Percentiles rank a stretch among this genome's conserved stretches.
phyloP scores from a whole-genome alignment of 2,329 filamentous ascomycete genomes.

The Xylaria sp. region DNA sequence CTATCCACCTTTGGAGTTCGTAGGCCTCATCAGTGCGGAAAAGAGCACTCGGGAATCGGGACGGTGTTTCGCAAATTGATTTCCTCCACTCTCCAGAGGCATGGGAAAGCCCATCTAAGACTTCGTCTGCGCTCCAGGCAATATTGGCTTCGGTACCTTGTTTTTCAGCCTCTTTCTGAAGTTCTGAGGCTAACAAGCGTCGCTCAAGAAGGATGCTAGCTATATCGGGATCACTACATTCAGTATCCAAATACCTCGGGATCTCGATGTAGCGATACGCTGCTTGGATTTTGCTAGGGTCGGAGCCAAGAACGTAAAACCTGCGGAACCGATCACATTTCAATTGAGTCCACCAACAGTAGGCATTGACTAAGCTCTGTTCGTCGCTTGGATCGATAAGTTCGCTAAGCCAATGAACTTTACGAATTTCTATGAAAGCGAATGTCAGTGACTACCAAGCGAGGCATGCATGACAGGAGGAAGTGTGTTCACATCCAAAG shows the following conservation, averaged over 20 bases:
- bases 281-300: slow-evolving; percentile 40
- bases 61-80: slow-evolving; percentile 32
- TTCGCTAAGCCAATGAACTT: slow-evolving; percentile 59
- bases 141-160: slow-evolving; percentile 26
- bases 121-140: slow-evolving; percentile 22
- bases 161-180: slow-evolving; percentile 25
- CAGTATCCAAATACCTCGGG: slow-evolving; percentile 53
- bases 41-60: slow-evolving; percentile 27
- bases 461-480: neutral
- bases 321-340: slow-evolving; percentile 63
- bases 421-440: slow-evolving; percentile 40
- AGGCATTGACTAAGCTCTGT: slow-evolving; percentile 72
- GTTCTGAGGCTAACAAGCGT: slow-evolving; percentile 25
- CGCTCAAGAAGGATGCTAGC: slow-evolving; percentile 36
- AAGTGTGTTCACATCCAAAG: too few species aligned
- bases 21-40: slow-evolving; percentile 37
- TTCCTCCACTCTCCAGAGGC: slow-evolving; percentile 15
- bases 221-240: slow-evolving; percentile 54
- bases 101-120: neutral
- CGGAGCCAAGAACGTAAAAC: slow-evolving; percentile 67
- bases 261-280: slow-evolving; percentile 50
- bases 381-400: slow-evolving; percentile 69
- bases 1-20: slow-evolving; percentile 42
- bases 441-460: neutral
- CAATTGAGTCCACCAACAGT: slow-evolving; percentile 66